Conservation (phyloP, 768 basidiomycete genomes). For the Boletus insuetus region DNA sequence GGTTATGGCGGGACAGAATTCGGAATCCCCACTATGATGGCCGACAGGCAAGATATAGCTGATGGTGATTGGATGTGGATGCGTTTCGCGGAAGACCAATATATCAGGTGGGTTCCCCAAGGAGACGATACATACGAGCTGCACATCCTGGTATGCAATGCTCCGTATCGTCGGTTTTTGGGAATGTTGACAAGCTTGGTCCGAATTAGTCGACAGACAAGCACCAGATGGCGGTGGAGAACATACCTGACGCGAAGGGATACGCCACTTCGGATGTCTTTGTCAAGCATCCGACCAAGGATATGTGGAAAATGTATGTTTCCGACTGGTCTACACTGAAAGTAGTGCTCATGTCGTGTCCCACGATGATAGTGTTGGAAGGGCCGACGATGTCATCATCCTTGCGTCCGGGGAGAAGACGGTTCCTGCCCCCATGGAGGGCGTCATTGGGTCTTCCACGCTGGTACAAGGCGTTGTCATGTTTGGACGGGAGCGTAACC, state of each 20-base stretch:
- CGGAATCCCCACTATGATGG: slow-evolving; percentile 2
- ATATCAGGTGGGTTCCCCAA: slow-evolving; percentile 29
- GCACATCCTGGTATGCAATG: slow-evolving; percentile 30
- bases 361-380: slow-evolving; percentile 32
- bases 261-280: slow-evolving; percentile 44
- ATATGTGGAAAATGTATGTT: slow-evolving; percentile 16
- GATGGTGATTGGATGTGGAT: slow-evolving; percentile 18
- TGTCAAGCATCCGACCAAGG: slow-evolving; percentile 41
- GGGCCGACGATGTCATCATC: slow-evolving; percentile 34
- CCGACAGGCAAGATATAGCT: slow-evolving; percentile 3
- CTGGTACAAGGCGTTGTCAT: slow-evolving; percentile 23
- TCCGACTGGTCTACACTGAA: background rate
- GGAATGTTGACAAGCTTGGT: background rate
- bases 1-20: slow-evolving; percentile 24
- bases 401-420: slow-evolving; percentile 33
- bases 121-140: slow-evolving; percentile 34
- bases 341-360: no score
- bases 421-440: slow-evolving; percentile 32
- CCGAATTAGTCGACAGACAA: background rate
- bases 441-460: slow-evolving; percentile 12
- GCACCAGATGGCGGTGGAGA: slow-evolving; percentile 17
- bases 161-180: background rate
- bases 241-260: slow-evolving; percentile 33
- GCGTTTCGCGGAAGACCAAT: slow-evolving; percentile 9
- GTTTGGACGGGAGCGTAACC: slow-evolving; percentile 30